Evolutionary conservation across 805 yeast species (phyloP).

Genomic region (Scheffersomyces spartinae): DNA sequence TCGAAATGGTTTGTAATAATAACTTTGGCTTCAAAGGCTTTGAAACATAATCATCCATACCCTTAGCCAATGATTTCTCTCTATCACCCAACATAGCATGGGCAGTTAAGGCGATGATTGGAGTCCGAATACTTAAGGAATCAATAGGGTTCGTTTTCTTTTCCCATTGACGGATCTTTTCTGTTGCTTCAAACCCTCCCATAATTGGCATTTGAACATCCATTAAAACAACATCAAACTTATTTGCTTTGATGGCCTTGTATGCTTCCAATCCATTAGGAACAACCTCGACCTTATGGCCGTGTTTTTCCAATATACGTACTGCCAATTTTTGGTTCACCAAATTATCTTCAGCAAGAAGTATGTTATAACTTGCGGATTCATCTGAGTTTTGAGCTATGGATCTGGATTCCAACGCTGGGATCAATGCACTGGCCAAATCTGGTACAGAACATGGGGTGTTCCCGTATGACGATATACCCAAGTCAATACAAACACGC

Average conservation of each 20-base stretch:
- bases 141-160: conserved; percentile 62
- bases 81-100: conserved; percentile 93
- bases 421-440: conserved; percentile 70
- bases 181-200: conserved; percentile 93
- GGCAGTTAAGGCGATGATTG: conserved; percentile 83
- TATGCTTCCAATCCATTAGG: conserved; percentile 79
- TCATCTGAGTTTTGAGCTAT: conserved; percentile 75
- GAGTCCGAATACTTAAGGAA: conserved; percentile 62
- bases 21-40: conserved; percentile 80
- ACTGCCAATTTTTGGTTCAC: conserved; percentile 85
- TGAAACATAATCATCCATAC: conserved; percentile 86
- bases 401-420: conserved; percentile 75
- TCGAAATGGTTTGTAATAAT: conserved; percentile 73
- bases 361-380: conserved; percentile 57
- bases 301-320: conserved; percentile 73
- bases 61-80: conserved; percentile 75
- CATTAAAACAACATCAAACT: conserved; percentile 78
- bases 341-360: conserved; percentile 78
- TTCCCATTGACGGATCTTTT: conserved; percentile 81
- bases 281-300: conserved; percentile 74
- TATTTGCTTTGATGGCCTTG: conserved; percentile 56
- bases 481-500: conserved; percentile 74
- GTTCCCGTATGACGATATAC: conserved; percentile 80
- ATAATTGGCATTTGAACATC: conserved; percentile 93
- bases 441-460: conserved; percentile 79